Conservation (phyloP, 441 rosid genomes). For the Adansonia grandidieri region DNA sequence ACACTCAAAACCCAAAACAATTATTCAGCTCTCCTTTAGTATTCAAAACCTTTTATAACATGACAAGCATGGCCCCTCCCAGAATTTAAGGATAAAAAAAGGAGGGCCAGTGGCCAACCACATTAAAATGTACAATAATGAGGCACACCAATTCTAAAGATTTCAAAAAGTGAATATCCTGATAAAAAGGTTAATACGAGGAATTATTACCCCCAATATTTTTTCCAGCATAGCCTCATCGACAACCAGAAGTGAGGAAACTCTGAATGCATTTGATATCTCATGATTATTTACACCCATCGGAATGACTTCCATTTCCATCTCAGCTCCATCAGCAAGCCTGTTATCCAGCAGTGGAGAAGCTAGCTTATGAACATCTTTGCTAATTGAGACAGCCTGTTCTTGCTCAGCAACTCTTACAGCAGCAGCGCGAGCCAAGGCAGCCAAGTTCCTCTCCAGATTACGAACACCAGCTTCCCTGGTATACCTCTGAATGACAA, state of each 20-base stretch:
- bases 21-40: neutral
- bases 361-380: slow-evolving; percentile 73
- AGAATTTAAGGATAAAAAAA: neutral
- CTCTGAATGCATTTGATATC: slow-evolving; percentile 65
- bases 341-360: slow-evolving; percentile 83
- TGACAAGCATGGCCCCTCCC: neutral
- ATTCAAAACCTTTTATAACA: neutral
- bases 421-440: slow-evolving; percentile 98
- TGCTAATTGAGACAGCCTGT: slow-evolving; percentile 74
- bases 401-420: slow-evolving; percentile 94
- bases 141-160: neutral
- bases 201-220: slow-evolving; percentile 75
- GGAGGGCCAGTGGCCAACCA: neutral
- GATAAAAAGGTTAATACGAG: neutral
- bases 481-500: slow-evolving; percentile 87
- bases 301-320: slow-evolving; percentile 98
- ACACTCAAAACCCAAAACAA: neutral
- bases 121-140: neutral
- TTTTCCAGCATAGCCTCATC: slow-evolving; percentile 94
- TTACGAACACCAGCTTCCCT: slow-evolving; percentile 97
- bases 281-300: slow-evolving; percentile 84
- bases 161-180: neutral
- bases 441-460: slow-evolving; percentile 91
- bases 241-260: slow-evolving; percentile 70
- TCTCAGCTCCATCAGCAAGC: slow-evolving; percentile 91